Evolutionary conservation across 768 basidiomycete species (phyloP).

Genomic region (Hortiboletus campestris): DNA sequence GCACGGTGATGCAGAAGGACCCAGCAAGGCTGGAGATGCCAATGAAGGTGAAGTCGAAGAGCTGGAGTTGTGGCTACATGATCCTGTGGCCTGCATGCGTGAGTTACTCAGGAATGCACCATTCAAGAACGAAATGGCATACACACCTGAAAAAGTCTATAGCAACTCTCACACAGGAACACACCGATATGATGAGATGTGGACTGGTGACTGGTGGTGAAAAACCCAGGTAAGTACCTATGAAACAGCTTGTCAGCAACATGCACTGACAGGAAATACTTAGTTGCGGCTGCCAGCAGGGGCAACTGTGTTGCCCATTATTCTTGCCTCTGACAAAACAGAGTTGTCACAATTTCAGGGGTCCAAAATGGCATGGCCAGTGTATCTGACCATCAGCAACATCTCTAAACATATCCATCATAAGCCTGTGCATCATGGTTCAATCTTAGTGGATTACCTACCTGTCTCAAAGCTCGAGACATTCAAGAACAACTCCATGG

Average conservation of each 20-base stretch:
- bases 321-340: not conserved
- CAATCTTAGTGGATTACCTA: not conserved
- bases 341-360: not conserved
- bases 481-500: not conserved
- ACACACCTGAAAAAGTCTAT: not conserved
- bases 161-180: accelerated
- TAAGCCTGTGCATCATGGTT: not conserved
- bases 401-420: not conserved
- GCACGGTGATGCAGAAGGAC: too few species aligned
- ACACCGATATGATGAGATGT: not conserved
- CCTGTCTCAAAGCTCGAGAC: not conserved
- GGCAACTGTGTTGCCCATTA: not conserved
- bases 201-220: not conserved
- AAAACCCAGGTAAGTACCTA: too few species aligned
- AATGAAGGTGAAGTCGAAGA: too few species aligned
- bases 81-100: not conserved
- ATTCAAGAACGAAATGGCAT: not conserved
- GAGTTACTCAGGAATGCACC: not conserved
- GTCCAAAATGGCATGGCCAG: not conserved
- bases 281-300: not conserved
- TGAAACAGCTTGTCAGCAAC: too few species aligned
- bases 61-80: not conserved
- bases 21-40: too few species aligned
- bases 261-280: not conserved
- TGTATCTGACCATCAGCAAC: not conserved